Base-by-base conservation (phyloP, 768 basidiomycete genomes). In the Daedaleopsis nitida region DNA sequence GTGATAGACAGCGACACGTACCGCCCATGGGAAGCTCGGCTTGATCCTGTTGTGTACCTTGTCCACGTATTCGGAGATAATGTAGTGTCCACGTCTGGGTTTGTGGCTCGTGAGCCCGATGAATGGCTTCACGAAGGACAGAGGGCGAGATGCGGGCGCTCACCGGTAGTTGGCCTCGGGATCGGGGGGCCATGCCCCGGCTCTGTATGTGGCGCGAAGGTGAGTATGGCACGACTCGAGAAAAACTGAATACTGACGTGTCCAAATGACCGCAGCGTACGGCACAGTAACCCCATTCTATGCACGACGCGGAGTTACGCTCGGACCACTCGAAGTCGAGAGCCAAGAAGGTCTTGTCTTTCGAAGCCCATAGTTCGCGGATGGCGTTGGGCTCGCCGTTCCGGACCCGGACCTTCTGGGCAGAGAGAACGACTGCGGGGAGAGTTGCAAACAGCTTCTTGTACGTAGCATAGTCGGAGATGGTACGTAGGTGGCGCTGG, bases 281-380 rank as follows among this genome's bases (percentile, higher is more conserved):
- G 12, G 88, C 88, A 32, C 92, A 88, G 75, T 93, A 93, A 1
- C 91, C 91, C 85, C 87, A 93, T 72, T 92, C 92, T 50, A 91
- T 70, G 63, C 85, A 84, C 49, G 83, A 82, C 55, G 83, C 83
- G 55, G 84, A 78, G 66, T 89, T 90, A 57, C 86, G 81, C 68
- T 93, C 92, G 38, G 82, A 86, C 79, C 84, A 86, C 69, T 91
- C 87, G 66, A 92, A 92, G 63, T 88, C 85, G 10, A 94, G 74
- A 0, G 89, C 83, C 53, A 94, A 69, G 71, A 89, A 94, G 0
- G 88, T 89, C 75, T 88, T 90, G 65, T 92, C 87, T 56, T 75
- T 80, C 62, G 75, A 77, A 12, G 80, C 81, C 91, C 91, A 94
- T 1, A 94, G 74, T 56, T 86, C 82, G 24, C 77, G 77, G 43